These are phyloP conservation scores for Cyberlindnera suaveolens DNA, from an alignment of 805 yeast genomes.

Conservation along the genomic window DNA sequence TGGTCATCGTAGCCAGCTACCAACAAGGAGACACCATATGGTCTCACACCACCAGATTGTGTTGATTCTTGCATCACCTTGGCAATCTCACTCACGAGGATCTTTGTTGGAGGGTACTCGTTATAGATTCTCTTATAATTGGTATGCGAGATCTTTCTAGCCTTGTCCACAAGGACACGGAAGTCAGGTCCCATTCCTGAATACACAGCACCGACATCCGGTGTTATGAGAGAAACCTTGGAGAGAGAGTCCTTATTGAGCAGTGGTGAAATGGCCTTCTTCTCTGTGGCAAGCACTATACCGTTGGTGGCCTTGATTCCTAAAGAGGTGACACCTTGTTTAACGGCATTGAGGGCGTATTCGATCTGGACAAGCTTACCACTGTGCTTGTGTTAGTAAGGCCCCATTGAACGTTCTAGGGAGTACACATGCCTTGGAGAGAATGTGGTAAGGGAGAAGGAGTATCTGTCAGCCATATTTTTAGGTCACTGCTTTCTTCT, in stretches of 20 bases:
- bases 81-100: conserved; percentile 91
- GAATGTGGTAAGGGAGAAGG: conserved; percentile 94
- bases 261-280: conserved; percentile 76
- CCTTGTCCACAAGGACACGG: conserved; percentile 87
- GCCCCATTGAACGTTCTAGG: not conserved
- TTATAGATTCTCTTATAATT: conserved; percentile 89
- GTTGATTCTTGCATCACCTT: conserved; percentile 98
- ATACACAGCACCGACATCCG: conserved; percentile 94
- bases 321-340: conserved; percentile 94
- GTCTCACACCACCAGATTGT: conserved; percentile 97
- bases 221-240: conserved; percentile 81
- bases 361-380: conserved; percentile 98
- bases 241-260: conserved; percentile 67
- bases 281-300: conserved; percentile 93
- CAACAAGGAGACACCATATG: conserved; percentile 92
- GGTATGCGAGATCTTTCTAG: conserved; percentile 90
- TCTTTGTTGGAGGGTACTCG: conserved; percentile 95
- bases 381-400: conserved; percentile 32
- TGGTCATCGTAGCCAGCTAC: conserved; percentile 91
- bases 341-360: conserved; percentile 94
- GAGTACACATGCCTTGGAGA: conserved; percentile 67
- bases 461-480: conserved; percentile 93
- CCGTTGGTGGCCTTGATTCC: conserved; percentile 96
- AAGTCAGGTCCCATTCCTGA: conserved; percentile 99
- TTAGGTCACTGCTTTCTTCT: not conserved